Percentiles rank a stretch among this genome's conserved stretches.
phyloP scores from a whole-genome alignment of 202 grass and related monocot genomes.

The Carex sylvatica region DNA sequence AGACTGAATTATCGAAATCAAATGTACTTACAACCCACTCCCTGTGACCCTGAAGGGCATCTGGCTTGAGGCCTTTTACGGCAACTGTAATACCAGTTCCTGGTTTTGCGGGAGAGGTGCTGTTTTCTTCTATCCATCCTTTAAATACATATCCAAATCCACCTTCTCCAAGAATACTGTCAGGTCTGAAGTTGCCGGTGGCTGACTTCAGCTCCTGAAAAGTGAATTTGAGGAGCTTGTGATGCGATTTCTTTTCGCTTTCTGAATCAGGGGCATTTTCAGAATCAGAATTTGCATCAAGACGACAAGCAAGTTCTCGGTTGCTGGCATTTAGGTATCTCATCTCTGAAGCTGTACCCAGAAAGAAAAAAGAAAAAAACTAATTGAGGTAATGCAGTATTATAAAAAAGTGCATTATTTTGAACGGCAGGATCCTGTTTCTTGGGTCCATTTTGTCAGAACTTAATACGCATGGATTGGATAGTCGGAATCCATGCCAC shows the following conservation, averaged over 20 bases:
- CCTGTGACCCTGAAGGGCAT: slow-evolving; percentile 90
- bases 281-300: slow-evolving; percentile 36
- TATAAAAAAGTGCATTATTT: background rate
- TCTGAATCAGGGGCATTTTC: slow-evolving; percentile 45
- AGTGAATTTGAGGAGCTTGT: slow-evolving; percentile 72
- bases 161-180: slow-evolving; percentile 90
- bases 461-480: background rate
- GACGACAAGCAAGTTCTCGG: slow-evolving; percentile 46
- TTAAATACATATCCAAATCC: slow-evolving; percentile 94
- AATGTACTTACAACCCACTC: slow-evolving; percentile 76
- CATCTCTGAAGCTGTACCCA: slow-evolving; percentile 40
- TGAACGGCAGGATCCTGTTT: background rate
- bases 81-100: slow-evolving; percentile 71
- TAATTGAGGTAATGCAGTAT: slow-evolving; percentile 12
- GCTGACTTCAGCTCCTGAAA: slow-evolving; percentile 88
- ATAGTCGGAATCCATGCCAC: background rate
- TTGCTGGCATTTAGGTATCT: slow-evolving; percentile 65
- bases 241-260: slow-evolving; percentile 43
- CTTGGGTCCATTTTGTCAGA: background rate
- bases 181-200: slow-evolving; percentile 80
- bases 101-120: slow-evolving; percentile 75
- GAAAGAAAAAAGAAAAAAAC: slow-evolving; percentile 13
- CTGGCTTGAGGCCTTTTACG: slow-evolving; percentile 79
- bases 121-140: slow-evolving; percentile 75
- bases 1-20: background rate